These are phyloP conservation scores for Amyloporia xantha DNA, from an alignment of 768 basidiomycete species.

Conservation along the genomic window DNA sequence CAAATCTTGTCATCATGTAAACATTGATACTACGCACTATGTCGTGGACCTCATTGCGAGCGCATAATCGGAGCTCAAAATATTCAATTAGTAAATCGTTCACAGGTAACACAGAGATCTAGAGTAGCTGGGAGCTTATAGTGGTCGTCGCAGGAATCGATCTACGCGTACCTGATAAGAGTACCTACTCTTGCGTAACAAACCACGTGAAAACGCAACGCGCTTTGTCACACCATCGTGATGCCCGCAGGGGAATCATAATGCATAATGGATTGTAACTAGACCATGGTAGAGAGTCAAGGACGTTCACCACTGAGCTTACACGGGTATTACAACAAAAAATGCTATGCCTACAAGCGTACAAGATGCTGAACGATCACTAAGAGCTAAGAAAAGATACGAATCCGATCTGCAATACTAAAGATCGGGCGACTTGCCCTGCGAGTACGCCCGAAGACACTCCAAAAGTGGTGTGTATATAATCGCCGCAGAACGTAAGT, in stretches of 20 bases:
- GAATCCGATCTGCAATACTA: not conserved
- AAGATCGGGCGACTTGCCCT: slow-evolving; percentile 18
- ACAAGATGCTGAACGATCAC: not conserved
- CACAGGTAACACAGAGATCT: not conserved
- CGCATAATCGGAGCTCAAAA: not conserved
- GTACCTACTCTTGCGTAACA: not conserved
- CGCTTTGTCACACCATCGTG: not conserved
- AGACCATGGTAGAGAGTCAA: not conserved
- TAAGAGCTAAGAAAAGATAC: not conserved
- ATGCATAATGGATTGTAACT: too few relatives aligned
- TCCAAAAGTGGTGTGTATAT: slow-evolving; percentile 22
- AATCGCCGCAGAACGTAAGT: slow-evolving; percentile 14
- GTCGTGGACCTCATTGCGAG: too few relatives aligned
- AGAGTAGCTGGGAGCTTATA: not conserved
- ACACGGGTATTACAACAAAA: not conserved
- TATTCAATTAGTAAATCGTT: not conserved
- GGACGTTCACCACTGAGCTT: not conserved
- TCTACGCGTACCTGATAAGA: not conserved
- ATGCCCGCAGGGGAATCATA: not conserved
- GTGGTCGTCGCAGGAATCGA: not conserved
- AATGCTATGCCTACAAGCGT: not conserved
- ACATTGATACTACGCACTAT: too few relatives aligned
- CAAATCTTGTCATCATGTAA: not conserved
- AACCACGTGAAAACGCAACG: not conserved
- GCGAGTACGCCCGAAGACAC: slow-evolving; percentile 20